Base-by-base conservation (phyloP, 768 basidiomycete species). In the Paxillus involutus region DNA sequence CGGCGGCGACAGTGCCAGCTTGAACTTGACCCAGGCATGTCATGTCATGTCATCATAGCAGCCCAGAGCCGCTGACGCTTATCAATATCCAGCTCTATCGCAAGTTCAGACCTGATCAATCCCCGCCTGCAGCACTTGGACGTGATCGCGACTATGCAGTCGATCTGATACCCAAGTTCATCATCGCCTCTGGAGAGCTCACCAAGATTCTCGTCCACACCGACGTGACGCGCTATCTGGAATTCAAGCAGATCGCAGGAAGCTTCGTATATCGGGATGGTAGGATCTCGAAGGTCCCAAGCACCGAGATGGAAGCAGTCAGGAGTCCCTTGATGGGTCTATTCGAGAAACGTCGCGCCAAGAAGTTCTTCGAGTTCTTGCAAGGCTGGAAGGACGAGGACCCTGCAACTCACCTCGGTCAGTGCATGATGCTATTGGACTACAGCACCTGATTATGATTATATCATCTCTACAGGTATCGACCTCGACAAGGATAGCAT, bases 181-280 rank as follows among this genome's bases (percentile, higher is more conserved):
- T 98, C 79, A 94, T 98, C 64, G 89, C 97, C 29, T 94, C 92
- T 11, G 97, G 97, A 51, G 95, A 98, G 73, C 87, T 99, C 67
- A 97, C 95, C 49, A 89, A 88, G 74, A 98, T 99, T 73, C 88
- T 99, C 59, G 94, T 99, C 40, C 95, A 98, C 78, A 98, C 97
- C 59, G 94, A 99, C 69, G 97, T 99, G 57, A 95, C 91, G 40
- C 88, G 94, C 57, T 99, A 99, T 75, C 88, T 99, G 66, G 97
- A 98, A 70, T 99, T 99, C 81, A 99, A 98, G 79, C 96, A 98
- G 77, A 98, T 99, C 73, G 94, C 97, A 0, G 97, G 96, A 50
- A 94, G 91, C 69, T 99, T 89, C 73, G 97, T 99, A 55, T 98
- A 94, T 71, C 88, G 96, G 50, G 96, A 98, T 71, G 94, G 94